A percentile compares a stretch with the other conserved stretches of the same genome.
Conservation (phyloP, 371 early-diverging fungal genomes). For the Lichtheimia hyalospora region DNA sequence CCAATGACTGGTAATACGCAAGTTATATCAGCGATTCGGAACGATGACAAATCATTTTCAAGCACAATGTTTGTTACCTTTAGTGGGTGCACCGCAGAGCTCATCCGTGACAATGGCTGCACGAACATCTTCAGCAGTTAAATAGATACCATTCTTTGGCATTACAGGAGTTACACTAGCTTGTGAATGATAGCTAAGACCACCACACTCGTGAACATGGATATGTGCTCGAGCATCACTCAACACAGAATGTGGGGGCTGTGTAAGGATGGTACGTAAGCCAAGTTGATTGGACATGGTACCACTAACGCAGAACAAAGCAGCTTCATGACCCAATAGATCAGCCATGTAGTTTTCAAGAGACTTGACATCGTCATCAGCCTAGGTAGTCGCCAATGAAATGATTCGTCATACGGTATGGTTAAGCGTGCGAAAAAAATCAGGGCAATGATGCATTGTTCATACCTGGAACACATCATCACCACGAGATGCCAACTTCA, state of each 20-base stretch:
- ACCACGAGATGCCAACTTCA: slow-evolving; percentile 74
- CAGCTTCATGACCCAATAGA: slow-evolving; percentile 77
- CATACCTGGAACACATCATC: slow-evolving; percentile 85
- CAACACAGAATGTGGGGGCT: slow-evolving; percentile 81
- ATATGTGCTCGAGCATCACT: slow-evolving; percentile 82
- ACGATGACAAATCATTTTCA: neutral
- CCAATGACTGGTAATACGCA: slow-evolving; percentile 51
- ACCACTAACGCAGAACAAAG: slow-evolving; percentile 73
- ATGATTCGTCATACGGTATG: neutral
- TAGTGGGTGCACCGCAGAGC: slow-evolving; percentile 68
- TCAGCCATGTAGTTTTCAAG: slow-evolving; percentile 72
- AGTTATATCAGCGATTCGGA: too few relatives aligned
- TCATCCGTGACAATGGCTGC: slow-evolving; percentile 26
- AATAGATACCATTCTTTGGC: slow-evolving; percentile 56
- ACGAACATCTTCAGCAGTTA: slow-evolving; percentile 72
- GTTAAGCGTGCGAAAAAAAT: neutral
- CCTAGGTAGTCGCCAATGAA: slow-evolving; percentile 1
- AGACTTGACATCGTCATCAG: slow-evolving; percentile 35
- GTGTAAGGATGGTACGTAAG: slow-evolving; percentile 34
- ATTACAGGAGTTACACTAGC: slow-evolving; percentile 73
- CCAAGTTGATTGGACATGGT: slow-evolving; percentile 25
- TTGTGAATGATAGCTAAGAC: slow-evolving; percentile 72
- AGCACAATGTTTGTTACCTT: slow-evolving; percentile 19
- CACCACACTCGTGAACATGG: slow-evolving; percentile 79
- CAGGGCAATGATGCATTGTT: neutral